Conservation (phyloP, 805 yeast genomes). For the Kregervanrija delftensis region DNA sequence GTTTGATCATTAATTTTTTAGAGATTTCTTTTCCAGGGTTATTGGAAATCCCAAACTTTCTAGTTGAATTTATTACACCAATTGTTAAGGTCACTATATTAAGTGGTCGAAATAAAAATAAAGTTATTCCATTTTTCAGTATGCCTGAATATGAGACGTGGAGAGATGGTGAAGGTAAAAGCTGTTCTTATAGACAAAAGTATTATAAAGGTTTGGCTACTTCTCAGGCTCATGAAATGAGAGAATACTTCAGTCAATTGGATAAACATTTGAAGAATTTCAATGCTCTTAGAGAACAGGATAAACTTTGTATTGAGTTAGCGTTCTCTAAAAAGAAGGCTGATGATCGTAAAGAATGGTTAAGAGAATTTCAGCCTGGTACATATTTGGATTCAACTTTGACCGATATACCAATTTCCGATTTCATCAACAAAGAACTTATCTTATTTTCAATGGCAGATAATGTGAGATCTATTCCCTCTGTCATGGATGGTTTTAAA, state of each 20-base stretch:
- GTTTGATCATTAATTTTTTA: slow-evolving; percentile 84
- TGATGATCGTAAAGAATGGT: slow-evolving; percentile 96
- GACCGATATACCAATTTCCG: slow-evolving; percentile 77
- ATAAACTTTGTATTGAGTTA: slow-evolving; percentile 71
- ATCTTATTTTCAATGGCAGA: slow-evolving; percentile 96
- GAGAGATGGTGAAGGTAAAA: slow-evolving; percentile 77
- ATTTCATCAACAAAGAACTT: slow-evolving; percentile 90
- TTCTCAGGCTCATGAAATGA: slow-evolving; percentile 72
- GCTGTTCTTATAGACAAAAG: slow-evolving; percentile 81
- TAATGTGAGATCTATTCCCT: slow-evolving; percentile 90
- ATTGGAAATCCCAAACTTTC: slow-evolving; percentile 81
- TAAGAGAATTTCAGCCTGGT: slow-evolving; percentile 85
- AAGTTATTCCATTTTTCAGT: slow-evolving; percentile 70
- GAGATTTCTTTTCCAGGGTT: slow-evolving; percentile 94
- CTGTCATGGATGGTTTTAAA: slow-evolving; percentile 88
- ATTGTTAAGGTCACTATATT: slow-evolving; percentile 83
- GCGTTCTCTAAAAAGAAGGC: slow-evolving; percentile 95
- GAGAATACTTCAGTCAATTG: slow-evolving; percentile 80
- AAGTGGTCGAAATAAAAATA: slow-evolving; percentile 46
- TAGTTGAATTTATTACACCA: slow-evolving; percentile 93
- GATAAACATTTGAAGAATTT: slow-evolving; percentile 83
- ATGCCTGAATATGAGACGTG: slow-evolving; percentile 95
- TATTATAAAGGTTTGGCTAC: slow-evolving; percentile 99
- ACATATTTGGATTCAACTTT: slow-evolving; percentile 80
- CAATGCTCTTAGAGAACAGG: slow-evolving; percentile 73